Evolutionary conservation across 148 eudicot genomes (phyloP), one percentile per base, ranked within the genome.

Genomic region (Amaranthus palmeri): DNA sequence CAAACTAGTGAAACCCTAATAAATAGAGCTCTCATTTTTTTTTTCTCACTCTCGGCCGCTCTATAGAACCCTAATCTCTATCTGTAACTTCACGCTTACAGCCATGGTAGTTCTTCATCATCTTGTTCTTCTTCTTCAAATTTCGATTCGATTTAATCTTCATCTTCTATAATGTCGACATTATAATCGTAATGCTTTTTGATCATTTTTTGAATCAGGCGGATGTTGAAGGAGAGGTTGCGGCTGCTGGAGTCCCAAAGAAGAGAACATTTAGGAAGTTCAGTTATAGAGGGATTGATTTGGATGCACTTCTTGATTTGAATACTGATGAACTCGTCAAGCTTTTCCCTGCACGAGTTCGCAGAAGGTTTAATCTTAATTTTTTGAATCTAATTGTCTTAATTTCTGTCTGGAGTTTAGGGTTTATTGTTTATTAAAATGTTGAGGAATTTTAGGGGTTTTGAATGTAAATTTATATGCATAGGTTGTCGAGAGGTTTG

Each of bases 231-330:
- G 76, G 78, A 2, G 86, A 83, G 8, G 81, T 77, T 4, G 76
- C 75, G 18, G 78, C 86, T 36, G 82, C 82, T 1, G 90, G 81
- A 65, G 80, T 78, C 0, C 92, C 93, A 8, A 91, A 85, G 90
- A 91, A 87, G 93, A 91, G 93, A 68, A 89, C 97, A 61, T 91
- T 91, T 71, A 88, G 90, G 93, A 91, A 88, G 90, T 91, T 91
- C 73, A 86, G 88, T 54, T 91, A 80, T 85, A 70, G 93, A 55
- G 93, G 97, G 8, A 90, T 91, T 7, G 97, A 89, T 76, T 81
- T 91, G 36, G 97, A 91, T 79, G 85, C 92, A 13, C 76, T 91
- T 5, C 97, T 91, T 36, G 93, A 89, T 43, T 83, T 87, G 87
- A 72, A 86, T 51, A 87, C 97, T 40, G 93, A 91, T 64, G 92